A percentile compares a stretch with the other conserved stretches of the same genome.
These are phyloP conservation scores for Tricholomella constricta DNA, from an alignment of 768 basidiomycete species.

Conservation along the genomic window DNA sequence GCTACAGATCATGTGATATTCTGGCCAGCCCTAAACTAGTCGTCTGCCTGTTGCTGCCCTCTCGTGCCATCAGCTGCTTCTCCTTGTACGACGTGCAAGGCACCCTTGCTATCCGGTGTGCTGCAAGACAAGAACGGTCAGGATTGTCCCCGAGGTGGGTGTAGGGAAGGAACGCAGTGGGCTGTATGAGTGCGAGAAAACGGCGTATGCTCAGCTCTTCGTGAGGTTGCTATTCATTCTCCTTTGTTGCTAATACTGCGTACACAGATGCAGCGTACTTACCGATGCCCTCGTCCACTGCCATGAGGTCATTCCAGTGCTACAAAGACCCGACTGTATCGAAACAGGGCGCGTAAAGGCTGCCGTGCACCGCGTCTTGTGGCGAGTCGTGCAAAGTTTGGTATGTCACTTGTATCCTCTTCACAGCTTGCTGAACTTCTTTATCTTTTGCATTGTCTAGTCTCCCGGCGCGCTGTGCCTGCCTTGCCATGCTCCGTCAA, in stretches of 20 bases:
- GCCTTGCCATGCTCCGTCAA: constrained; percentile 88
- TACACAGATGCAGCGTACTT: too few species aligned
- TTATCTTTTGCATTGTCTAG: constrained; percentile 37
- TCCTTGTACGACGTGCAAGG: too few species aligned
- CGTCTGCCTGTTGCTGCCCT: too few species aligned
- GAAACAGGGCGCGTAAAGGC: too few species aligned
- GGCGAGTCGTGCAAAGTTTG: constrained; percentile 83
- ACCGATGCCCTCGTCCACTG: constrained; percentile 74
- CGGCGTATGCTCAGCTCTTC: constrained; percentile 82
- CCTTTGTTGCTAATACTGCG: constrained; percentile 3
- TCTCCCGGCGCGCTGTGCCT: constrained; percentile 72
- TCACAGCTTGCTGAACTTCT: too few species aligned
- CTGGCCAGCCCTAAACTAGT: too few species aligned
- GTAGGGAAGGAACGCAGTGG: constrained; percentile 64
- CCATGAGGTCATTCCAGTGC: constrained; percentile 85
- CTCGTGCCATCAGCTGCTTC: too few species aligned
- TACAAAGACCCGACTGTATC: constrained; percentile 69
- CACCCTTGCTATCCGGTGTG: too few species aligned
- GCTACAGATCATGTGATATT: too few species aligned
- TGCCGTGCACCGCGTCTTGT: too few species aligned
- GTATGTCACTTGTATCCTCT: too few species aligned
- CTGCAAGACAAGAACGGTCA: too few species aligned
- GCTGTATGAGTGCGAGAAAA: constrained; percentile 89
- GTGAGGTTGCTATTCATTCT: constrained; percentile 56
- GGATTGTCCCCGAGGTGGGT: constrained; percentile 23